These are phyloP conservation scores for Coniochaeta sp. DNA, from an alignment of 2,329 filamentous ascomycete genomes.

Conservation along the genomic window DNA sequence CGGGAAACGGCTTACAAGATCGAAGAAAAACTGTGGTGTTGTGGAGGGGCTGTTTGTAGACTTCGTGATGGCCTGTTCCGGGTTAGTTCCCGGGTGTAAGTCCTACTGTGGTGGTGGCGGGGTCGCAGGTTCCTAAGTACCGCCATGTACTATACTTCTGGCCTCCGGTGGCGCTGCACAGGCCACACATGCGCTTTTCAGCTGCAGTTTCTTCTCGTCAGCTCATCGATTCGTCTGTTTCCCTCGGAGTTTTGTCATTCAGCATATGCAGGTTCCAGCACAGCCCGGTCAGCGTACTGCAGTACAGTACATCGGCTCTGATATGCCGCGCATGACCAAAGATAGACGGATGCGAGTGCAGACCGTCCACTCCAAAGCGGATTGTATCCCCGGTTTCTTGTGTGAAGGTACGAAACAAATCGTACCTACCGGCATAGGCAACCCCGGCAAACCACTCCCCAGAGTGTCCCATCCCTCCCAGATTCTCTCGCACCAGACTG, in stretches of 20 bases:
- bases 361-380: background rate
- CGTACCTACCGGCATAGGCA: background rate
- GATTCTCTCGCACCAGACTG: background rate
- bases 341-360: background rate
- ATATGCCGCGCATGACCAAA: conserved; percentile 9
- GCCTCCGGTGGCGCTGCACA: conserved; percentile 19
- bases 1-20: background rate
- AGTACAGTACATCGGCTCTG: conserved; percentile 11
- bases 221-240: conserved; percentile 20
- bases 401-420: conserved; percentile 3
- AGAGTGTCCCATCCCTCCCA: background rate
- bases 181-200: conserved; percentile 25
- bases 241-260: conserved; percentile 21
- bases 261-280: conserved; percentile 27
- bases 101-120: background rate
- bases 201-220: conserved; percentile 21
- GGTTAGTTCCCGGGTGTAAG: conserved; percentile 2
- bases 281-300: conserved; percentile 19
- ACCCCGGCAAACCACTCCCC: conserved; percentile 1
- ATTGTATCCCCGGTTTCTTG: conserved; percentile 1
- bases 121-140: background rate
- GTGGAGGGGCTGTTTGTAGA: background rate
- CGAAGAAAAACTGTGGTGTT: too few relatives aligned
- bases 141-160: conserved; percentile 1
- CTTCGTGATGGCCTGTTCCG: background rate